phyloP scores from a whole-genome alignment of 179 eudicot species.

The Nepenthes alata region DNA sequence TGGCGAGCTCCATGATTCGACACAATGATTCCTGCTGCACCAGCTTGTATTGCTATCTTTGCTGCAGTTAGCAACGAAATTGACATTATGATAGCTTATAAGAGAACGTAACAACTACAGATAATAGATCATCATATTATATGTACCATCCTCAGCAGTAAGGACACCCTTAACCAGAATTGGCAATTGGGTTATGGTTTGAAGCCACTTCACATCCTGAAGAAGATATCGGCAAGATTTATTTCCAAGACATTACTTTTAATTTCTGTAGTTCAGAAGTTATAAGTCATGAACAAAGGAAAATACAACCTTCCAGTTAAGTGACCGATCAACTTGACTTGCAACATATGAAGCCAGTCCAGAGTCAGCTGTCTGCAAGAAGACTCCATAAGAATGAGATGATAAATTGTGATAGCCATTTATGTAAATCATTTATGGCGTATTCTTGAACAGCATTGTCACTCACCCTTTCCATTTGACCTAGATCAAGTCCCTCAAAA shows the following conservation, averaged over 20 bases:
- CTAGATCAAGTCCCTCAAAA: conserved; percentile 67
- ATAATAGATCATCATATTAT: background rate
- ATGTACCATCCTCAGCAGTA: conserved; percentile 83
- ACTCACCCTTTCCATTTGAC: conserved; percentile 49
- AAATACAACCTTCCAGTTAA: conserved; percentile 62
- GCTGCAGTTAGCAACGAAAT: conserved; percentile 25
- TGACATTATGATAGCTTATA: background rate
- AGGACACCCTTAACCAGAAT: conserved; percentile 88
- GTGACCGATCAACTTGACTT: conserved; percentile 47
- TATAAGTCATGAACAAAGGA: background rate
- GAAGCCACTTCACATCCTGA: conserved; percentile 90
- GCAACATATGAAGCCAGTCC: conserved; percentile 65
- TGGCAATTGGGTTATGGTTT: conserved; percentile 64
- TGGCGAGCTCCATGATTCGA: conserved; percentile 91
- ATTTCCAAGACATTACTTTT: background rate
- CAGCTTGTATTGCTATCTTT: conserved; percentile 42
- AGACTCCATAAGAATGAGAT: conserved; percentile 5
- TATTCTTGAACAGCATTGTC: background rate
- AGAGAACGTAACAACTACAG: background rate
- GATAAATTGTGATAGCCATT: background rate
- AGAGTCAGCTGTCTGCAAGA: conserved; percentile 60
- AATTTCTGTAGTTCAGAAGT: background rate
- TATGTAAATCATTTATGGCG: background rate
- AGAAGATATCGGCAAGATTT: background rate
- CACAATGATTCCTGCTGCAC: conserved; percentile 73